phyloP scores from a whole-genome alignment of 208 protist genomes.

The Histomonas meleagridis region DNA sequence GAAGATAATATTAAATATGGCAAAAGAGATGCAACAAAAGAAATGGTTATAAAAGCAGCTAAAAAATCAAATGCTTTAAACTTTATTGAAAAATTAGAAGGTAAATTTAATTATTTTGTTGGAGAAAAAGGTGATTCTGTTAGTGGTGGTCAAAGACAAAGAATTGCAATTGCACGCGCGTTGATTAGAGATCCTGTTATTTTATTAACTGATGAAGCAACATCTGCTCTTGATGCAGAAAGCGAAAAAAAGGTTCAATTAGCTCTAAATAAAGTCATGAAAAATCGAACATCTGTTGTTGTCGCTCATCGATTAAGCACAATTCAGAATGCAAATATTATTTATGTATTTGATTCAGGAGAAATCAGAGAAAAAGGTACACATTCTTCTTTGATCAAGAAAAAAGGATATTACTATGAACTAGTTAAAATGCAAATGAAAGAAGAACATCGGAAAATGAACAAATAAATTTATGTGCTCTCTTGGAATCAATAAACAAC shows the following conservation, averaged over 20 bases:
- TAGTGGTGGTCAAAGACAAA: slow-evolving; percentile 14
- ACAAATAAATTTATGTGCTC: too few species aligned
- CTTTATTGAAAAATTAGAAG: background rate
- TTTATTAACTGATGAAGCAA: background rate
- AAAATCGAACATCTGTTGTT: background rate
- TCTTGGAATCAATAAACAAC: too few species aligned
- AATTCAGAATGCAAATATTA: background rate
- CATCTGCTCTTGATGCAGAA: background rate
- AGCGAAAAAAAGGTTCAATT: background rate
- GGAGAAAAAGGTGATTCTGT: background rate
- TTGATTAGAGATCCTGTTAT: background rate
- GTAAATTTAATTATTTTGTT: background rate
- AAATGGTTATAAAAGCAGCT: background rate
- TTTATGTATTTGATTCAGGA: background rate
- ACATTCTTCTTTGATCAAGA: background rate
- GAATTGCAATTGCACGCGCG: slow-evolving; percentile 17
- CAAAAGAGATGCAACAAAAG: background rate
- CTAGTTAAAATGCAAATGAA: background rate
- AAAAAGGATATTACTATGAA: background rate
- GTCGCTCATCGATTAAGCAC: background rate
- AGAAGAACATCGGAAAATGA: too few species aligned
- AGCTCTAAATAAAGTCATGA: background rate
- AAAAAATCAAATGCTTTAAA: background rate
- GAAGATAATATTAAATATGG: background rate
- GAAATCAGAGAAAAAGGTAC: background rate